Percentiles rank a stretch among this genome's conserved stretches.
phyloP scores from a whole-genome alignment of 345 rosid species.

The Microthlaspi erraticum region DNA sequence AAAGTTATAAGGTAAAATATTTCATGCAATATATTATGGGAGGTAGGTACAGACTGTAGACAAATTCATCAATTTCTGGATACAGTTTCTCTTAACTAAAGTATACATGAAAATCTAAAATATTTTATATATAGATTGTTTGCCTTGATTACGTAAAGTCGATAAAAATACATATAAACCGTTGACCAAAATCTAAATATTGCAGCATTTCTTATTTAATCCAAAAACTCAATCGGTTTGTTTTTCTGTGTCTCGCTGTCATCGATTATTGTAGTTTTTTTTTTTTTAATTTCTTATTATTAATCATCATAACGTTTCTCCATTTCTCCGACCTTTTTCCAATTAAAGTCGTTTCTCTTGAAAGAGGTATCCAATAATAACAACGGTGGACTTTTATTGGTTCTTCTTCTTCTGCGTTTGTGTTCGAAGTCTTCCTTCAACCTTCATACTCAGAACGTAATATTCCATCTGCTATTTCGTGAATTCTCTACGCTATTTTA shows the following conservation, averaged over 20 bases:
- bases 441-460: slow-evolving; percentile 24
- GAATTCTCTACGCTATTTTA: slow-evolving; percentile 16
- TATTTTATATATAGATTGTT: not conserved
- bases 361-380: not conserved
- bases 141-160: slow-evolving; percentile 6
- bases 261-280: slow-evolving; percentile 5
- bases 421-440: slow-evolving; percentile 23
- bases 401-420: slow-evolving; percentile 32
- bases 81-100: not conserved
- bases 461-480: not conserved
- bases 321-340: slow-evolving; percentile 15
- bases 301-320: not conserved
- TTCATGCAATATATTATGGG: not conserved
- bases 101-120: not conserved
- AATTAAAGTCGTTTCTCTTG: slow-evolving; percentile 5
- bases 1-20: no score
- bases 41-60: not conserved
- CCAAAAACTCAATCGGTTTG: slow-evolving; percentile 15
- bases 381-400: slow-evolving; percentile 16
- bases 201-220: not conserved
- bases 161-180: slow-evolving; percentile 7
- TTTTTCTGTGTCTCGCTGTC: not conserved
- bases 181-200: slow-evolving; percentile 20
- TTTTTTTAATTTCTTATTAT: not conserved
- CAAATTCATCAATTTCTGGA: not conserved